phyloP scores from a whole-genome alignment of 495 filamentous ascomycete genomes.

The Aspergillus ellipticus region DNA sequence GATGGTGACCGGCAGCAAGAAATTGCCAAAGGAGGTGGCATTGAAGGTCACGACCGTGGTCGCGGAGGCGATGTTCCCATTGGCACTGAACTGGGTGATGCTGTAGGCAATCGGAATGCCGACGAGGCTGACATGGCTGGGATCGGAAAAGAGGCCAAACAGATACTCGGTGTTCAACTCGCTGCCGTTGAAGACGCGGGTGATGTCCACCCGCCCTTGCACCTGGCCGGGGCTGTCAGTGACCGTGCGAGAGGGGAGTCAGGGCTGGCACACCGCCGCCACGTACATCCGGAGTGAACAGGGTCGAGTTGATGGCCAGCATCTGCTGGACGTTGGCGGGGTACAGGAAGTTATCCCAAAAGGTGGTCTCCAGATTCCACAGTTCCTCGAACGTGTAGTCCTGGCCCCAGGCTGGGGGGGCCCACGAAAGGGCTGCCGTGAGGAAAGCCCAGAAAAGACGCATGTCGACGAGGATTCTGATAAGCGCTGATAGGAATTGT shows the following conservation, averaged over 20 bases:
- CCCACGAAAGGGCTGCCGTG: too few relatives aligned
- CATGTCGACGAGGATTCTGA: too few relatives aligned
- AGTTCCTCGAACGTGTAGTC: conserved; percentile 31
- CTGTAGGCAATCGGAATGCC: conserved; percentile 39
- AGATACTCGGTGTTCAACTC: conserved; percentile 46
- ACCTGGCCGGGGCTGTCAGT: conserved; percentile 24
- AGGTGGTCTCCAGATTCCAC: conserved; percentile 33
- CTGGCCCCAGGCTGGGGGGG: too few relatives aligned
- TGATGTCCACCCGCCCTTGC: conserved; percentile 49
- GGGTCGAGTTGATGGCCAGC: conserved; percentile 36
- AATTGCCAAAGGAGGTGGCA: conserved; percentile 31
- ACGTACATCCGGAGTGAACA: conserved; percentile 38
- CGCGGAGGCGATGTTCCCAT: conserved; percentile 41
- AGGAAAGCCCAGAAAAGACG: too few relatives aligned
- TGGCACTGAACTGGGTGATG: conserved; percentile 45
- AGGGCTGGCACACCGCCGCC: too few relatives aligned
- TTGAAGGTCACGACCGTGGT: conserved; percentile 47
- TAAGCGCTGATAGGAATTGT: too few relatives aligned
- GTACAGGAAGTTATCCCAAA: conserved; percentile 43
- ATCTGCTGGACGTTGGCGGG: conserved; percentile 39
- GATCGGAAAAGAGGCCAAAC: conserved; percentile 40
- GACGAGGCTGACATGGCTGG: conserved; percentile 31
- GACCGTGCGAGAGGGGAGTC: too few relatives aligned
- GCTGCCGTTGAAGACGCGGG: conserved; percentile 45
- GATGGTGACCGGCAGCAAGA: conserved; percentile 35